Percentiles rank a stretch among this genome's conserved stretches.
Conservation (phyloP, 805 yeast species). For the Candida orba region DNA sequence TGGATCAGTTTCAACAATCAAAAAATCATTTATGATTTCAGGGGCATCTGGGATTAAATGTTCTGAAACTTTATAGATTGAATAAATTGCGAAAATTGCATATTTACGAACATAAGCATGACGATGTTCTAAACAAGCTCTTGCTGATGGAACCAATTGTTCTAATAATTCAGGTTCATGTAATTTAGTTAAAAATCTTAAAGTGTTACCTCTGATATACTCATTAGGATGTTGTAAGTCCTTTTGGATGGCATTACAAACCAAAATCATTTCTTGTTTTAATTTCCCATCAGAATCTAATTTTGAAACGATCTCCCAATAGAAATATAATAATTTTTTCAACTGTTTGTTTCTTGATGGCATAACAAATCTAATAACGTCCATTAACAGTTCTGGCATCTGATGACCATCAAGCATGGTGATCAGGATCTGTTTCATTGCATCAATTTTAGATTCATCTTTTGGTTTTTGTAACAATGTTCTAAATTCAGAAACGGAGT, state of each 20-base stretch:
- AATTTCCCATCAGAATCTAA: conserved; percentile 80
- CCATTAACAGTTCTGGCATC: conserved; percentile 91
- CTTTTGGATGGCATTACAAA: conserved; percentile 95
- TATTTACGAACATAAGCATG: conserved; percentile 97
- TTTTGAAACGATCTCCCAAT: conserved; percentile 98
- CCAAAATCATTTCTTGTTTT: conserved; percentile 97
- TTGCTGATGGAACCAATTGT: conserved; percentile 88
- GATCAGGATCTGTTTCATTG: conserved; percentile 83
- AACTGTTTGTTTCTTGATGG: conserved; percentile 87
- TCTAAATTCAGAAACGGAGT: conserved; percentile 65
- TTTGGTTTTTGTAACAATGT: conserved; percentile 78
- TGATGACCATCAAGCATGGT: conserved; percentile 90
- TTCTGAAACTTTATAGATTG: conserved; percentile 75
- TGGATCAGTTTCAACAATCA: conserved; percentile 80
- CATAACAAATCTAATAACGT: conserved; percentile 93
- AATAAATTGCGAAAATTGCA: conserved; percentile 85
- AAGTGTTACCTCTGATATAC: conserved; percentile 89
- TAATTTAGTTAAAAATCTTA: conserved; percentile 84
- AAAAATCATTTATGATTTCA: conserved; percentile 65
- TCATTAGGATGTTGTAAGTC: conserved; percentile 98
- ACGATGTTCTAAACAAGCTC: conserved; percentile 88
- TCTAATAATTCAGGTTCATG: conserved; percentile 91
- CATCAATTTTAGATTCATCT: conserved; percentile 79
- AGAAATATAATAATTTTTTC: conserved; percentile 86
- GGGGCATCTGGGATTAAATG: conserved; percentile 95